These are phyloP conservation scores for Fusarium acutatum DNA, from an alignment of 2,329 filamentous ascomycete genomes.

Conservation along the genomic window DNA sequence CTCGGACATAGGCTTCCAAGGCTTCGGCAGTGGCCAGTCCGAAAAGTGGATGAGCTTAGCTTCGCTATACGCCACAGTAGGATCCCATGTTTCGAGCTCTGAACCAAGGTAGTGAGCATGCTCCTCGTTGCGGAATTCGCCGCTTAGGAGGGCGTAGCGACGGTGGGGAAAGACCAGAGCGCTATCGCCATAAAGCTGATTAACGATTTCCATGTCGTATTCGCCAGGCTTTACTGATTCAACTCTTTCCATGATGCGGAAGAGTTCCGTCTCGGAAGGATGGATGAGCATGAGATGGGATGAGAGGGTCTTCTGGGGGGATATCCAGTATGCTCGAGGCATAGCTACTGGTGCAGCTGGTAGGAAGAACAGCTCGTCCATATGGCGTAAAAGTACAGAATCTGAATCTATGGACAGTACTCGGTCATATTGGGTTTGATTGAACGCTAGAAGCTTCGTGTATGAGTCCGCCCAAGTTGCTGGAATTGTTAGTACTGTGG, in stretches of 20 bases:
- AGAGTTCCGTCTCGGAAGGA: slow-evolving; percentile 63
- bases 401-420: slow-evolving; percentile 68
- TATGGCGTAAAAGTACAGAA: slow-evolving; percentile 63
- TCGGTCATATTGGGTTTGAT: slow-evolving; percentile 65
- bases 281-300: slow-evolving; percentile 67
- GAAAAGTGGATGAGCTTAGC: slow-evolving; percentile 76
- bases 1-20: slow-evolving; percentile 48
- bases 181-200: slow-evolving; percentile 65
- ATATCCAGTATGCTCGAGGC: slow-evolving; percentile 76
- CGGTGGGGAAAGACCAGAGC: slow-evolving; percentile 72
- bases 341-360: slow-evolving; percentile 70
- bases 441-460: slow-evolving; percentile 75
- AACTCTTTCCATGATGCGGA: slow-evolving; percentile 43
- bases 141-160: slow-evolving; percentile 67
- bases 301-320: slow-evolving; percentile 63
- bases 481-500: too few relatives aligned
- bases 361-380: slow-evolving; percentile 77
- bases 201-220: slow-evolving; percentile 75
- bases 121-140: slow-evolving; percentile 66
- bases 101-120: slow-evolving; percentile 54
- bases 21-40: slow-evolving; percentile 75
- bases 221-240: slow-evolving; percentile 41
- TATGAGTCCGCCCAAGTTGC: slow-evolving; percentile 69
- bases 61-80: slow-evolving; percentile 60
- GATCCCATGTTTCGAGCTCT: slow-evolving; percentile 65